A percentile compares a stretch with the other conserved stretches of the same genome.
phyloP scores from a whole-genome alignment of 2,329 filamentous ascomycete genomes.

The Aspergillus sp. region DNA sequence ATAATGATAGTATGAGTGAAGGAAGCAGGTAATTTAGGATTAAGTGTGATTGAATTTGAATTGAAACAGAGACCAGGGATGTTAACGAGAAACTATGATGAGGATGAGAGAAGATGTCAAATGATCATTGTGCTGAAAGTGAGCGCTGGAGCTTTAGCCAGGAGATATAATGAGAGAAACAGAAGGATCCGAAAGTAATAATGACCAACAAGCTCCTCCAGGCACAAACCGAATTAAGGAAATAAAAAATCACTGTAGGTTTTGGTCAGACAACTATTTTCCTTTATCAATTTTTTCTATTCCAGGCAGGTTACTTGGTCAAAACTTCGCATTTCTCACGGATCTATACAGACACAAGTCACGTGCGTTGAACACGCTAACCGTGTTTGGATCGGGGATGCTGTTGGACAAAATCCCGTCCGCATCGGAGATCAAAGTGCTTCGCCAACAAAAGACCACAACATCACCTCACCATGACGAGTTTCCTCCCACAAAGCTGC shows the following conservation, averaged over 20 bases:
- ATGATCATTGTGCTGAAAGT: not conserved
- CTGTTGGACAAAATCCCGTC: conserved; percentile 34
- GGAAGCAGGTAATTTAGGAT: not conserved
- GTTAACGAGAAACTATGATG: not conserved
- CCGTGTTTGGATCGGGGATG: conserved; percentile 16
- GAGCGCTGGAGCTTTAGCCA: not conserved
- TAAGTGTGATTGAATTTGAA: not conserved
- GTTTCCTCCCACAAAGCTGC: conserved; percentile 61
- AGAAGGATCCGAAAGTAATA: not conserved
- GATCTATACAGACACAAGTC: conserved; percentile 15
- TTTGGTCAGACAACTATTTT: no score
- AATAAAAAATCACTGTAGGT: no score
- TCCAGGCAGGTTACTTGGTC: not conserved
- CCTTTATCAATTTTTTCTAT: not conserved
- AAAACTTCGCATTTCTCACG: not conserved
- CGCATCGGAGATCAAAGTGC: conserved; percentile 25
- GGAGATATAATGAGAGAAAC: not conserved
- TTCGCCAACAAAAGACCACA: conserved; percentile 23
- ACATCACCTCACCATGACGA: conserved; percentile 56
- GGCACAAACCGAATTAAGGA: no score
- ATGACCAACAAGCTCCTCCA: not conserved
- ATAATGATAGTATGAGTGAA: not conserved
- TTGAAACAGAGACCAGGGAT: not conserved
- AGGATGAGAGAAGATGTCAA: not conserved
- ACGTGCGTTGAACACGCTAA: conserved; percentile 20